These are phyloP conservation scores for Malassezia nana DNA, from an alignment of 1,284 basidiomycete genomes.

Conservation along the genomic window DNA sequence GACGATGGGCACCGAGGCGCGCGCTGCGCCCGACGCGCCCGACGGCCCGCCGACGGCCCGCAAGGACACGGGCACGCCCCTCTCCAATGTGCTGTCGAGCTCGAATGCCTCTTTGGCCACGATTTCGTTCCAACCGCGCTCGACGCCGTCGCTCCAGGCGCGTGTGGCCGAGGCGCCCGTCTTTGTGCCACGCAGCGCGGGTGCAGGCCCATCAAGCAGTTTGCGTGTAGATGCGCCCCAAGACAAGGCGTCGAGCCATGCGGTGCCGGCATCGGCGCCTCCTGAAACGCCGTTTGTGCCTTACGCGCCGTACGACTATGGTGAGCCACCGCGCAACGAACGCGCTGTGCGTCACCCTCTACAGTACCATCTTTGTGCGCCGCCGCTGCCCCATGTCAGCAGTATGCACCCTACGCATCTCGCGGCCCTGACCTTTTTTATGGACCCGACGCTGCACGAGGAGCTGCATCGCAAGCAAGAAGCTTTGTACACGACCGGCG, in stretches of 20 bases:
- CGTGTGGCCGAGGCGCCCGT: slow-evolving; percentile 17
- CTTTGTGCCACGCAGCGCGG: slow-evolving; percentile 16
- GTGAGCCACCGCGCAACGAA: not conserved
- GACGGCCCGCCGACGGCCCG: not conserved
- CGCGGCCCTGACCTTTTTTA: slow-evolving; percentile 55
- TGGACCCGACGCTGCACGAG: slow-evolving; percentile 65
- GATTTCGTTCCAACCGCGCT: slow-evolving; percentile 19
- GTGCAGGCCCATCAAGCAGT: not conserved
- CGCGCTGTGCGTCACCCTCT: slow-evolving; percentile 52
- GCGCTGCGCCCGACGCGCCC: not conserved
- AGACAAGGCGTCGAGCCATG: not conserved
- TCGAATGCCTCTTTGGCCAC: slow-evolving; percentile 13
- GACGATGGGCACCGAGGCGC: not conserved
- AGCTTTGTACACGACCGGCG: slow-evolving; percentile 54
- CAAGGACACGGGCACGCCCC: slow-evolving; percentile 10
- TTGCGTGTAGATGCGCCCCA: not conserved
- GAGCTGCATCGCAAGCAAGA: slow-evolving; percentile 72
- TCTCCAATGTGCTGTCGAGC: slow-evolving; percentile 15
- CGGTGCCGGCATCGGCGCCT: not conserved
- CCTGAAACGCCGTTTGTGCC: not conserved
- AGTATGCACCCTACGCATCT: slow-evolving; percentile 51
- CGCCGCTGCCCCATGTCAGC: slow-evolving; percentile 54
- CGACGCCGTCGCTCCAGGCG: slow-evolving; percentile 4
- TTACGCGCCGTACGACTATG: slow-evolving; percentile 5
- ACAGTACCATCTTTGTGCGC: slow-evolving; percentile 82